A percentile compares a stretch with the other conserved stretches of the same genome.
These are phyloP conservation scores for Fragosphaeria purpurea DNA, from an alignment of 2,329 filamentous ascomycete genomes.

Conservation along the genomic window DNA sequence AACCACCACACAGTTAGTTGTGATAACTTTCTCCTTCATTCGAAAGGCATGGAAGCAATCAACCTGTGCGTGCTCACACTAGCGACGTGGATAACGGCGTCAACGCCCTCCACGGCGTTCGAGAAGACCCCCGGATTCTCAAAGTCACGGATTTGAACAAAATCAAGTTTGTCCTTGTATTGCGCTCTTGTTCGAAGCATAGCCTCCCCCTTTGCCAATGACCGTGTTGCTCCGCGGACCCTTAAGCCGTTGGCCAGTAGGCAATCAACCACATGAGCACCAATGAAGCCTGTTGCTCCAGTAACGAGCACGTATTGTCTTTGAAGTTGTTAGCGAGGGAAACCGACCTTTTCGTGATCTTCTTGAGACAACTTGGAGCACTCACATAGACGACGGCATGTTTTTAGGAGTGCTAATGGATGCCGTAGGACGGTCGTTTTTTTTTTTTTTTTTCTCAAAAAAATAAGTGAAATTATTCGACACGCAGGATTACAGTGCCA, in stretches of 20 bases:
- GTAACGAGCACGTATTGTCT: conserved; percentile 15
- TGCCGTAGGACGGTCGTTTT: too few relatives aligned
- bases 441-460: too few relatives aligned
- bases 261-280: conserved; percentile 24
- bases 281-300: conserved; percentile 20
- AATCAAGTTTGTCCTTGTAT: conserved; percentile 26
- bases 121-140: conserved; percentile 20
- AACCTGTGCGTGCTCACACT: neutral
- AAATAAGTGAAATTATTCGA: too few relatives aligned
- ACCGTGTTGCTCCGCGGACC: conserved; percentile 18
- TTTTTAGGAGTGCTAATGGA: too few relatives aligned
- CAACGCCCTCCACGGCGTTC: conserved; percentile 20
- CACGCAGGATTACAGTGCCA: too few relatives aligned
- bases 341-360: too few relatives aligned
- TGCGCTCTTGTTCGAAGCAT: conserved; percentile 18
- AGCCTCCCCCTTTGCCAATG: conserved; percentile 10
- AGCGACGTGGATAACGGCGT: conserved; percentile 24
- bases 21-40: neutral
- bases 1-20: neutral
- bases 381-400: too few relatives aligned
- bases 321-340: neutral
- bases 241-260: conserved; percentile 20
- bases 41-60: neutral
- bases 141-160: conserved; percentile 33
- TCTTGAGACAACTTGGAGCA: too few relatives aligned